These are phyloP conservation scores for Lojkania enalia DNA, from an alignment of 2,329 filamentous ascomycete genomes.

Conservation along the genomic window DNA sequence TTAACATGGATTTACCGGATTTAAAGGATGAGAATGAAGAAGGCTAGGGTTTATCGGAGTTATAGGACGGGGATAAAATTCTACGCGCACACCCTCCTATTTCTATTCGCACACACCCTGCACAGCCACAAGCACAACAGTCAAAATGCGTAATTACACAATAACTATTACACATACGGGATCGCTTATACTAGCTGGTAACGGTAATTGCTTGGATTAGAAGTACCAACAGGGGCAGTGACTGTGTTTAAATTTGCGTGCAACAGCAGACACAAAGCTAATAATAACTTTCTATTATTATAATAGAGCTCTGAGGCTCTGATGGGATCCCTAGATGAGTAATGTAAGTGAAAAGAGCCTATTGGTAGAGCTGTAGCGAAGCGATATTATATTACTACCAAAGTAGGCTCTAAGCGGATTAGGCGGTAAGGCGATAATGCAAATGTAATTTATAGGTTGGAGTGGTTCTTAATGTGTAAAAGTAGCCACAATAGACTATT, in stretches of 20 bases:
- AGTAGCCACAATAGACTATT: constrained; percentile 5
- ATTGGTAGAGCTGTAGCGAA: not conserved
- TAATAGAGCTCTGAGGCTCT: constrained; percentile 1
- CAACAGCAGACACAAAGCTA: not conserved
- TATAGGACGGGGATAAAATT: constrained; percentile 6
- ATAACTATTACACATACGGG: not conserved
- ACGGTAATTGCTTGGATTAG: not conserved
- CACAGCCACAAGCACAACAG: no score
- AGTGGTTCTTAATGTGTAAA: constrained; percentile 1
- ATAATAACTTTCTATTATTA: not conserved
- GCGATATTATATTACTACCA: not conserved
- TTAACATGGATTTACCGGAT: constrained; percentile 14
- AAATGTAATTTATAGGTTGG: constrained; percentile 4
- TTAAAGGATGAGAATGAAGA: constrained; percentile 11
- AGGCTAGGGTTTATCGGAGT: constrained; percentile 12
- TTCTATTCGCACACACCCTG: no score
- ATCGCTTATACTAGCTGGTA: constrained; percentile 1
- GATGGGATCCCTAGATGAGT: not conserved
- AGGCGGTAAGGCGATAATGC: not conserved
- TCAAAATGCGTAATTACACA: no score
- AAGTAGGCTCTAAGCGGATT: not conserved
- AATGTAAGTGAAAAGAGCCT: not conserved
- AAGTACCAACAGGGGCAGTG: constrained; percentile 4
- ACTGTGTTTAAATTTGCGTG: constrained; percentile 1
- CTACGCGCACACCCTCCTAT: constrained; percentile 1